Evolutionary conservation across 2,329 filamentous ascomycete species (phyloP), one percentile per base, ranked within the genome.

Genomic region (Fusarium coffeatum): DNA sequence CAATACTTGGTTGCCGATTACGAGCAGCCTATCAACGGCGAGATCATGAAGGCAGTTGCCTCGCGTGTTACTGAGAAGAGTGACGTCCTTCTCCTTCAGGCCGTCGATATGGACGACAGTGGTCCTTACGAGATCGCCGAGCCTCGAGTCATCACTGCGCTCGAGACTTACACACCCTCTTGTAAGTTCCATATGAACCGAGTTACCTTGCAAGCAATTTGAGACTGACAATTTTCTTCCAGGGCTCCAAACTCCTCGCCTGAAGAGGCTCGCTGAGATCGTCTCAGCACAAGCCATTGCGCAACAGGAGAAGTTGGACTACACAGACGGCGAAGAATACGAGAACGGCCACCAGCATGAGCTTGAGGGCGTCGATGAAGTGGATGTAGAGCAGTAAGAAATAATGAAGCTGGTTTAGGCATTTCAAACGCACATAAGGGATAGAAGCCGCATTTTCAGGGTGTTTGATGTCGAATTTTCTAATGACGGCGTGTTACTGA

Each of bases 21-120:
- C 80, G 96, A 99, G 82, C 96, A 98, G 82, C 96, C 96, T 40
- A 99, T 99, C 82, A 98, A 99, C 77, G 96, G 95, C 78, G 96
- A 99, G 80, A 99, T 99, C 78, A 99, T 99, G 96, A 99, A 99
- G 84, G 96, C 96, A 10, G 97, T 99, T 55, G 96, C 97, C 10
- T 97, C 94, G 41, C 89, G 94, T 55, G 96, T 99, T 48, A 98
- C 95, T 3, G 96, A 99, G 84, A 99, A 99, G 90, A 97, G 94
- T 76, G 96, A 98, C 75, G 94, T 98, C 5, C 87, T 99, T 55
- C 89, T 99, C 60, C 86, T 99, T 48, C 92, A 95, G 62, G 94
- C 96, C 50, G 94, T 99, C 63, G 96, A 99, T 80, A 98, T 99
- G 94, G 96, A 99, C 77, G 96, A 99, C 82, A 97, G 93, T 75